These are phyloP conservation scores for Macrophomina pseudophaseolina DNA, from an alignment of 2,329 filamentous ascomycete species.

Conservation along the genomic window DNA sequence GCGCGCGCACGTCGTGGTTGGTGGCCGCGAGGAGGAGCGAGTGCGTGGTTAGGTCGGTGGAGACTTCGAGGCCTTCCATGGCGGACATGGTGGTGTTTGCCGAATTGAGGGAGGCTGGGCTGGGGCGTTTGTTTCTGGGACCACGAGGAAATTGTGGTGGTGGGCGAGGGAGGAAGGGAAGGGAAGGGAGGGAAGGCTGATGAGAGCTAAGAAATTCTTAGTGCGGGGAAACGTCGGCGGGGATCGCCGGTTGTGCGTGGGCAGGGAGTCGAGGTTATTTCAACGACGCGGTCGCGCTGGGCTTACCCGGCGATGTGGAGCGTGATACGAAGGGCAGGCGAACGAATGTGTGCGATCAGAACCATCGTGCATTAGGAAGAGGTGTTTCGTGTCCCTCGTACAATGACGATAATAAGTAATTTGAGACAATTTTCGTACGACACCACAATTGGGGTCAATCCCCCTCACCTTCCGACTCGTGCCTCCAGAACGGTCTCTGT, in stretches of 20 bases:
- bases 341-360: too few relatives aligned
- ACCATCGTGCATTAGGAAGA: too few relatives aligned
- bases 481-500: too few relatives aligned
- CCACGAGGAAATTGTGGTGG: background rate
- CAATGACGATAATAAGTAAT: too few relatives aligned
- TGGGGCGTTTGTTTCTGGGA: background rate
- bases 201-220: constrained; percentile 5
- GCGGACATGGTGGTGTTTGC: background rate
- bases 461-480: too few relatives aligned
- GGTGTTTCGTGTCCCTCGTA: too few relatives aligned
- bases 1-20: constrained; percentile 68
- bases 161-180: background rate
- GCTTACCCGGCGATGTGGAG: background rate
- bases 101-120: background rate
- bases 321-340: background rate
- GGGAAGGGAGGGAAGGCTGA: background rate
- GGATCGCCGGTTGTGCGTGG: constrained; percentile 3
- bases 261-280: background rate
- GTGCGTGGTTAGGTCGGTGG: constrained; percentile 56
- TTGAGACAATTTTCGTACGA: too few relatives aligned
- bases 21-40: constrained; percentile 69
- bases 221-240: constrained; percentile 21
- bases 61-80: constrained; percentile 34
- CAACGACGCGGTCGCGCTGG: background rate
- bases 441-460: too few relatives aligned